Evolutionary conservation across 2,329 filamentous ascomycete genomes (phyloP).

Genomic region (Xylaria sp.): DNA sequence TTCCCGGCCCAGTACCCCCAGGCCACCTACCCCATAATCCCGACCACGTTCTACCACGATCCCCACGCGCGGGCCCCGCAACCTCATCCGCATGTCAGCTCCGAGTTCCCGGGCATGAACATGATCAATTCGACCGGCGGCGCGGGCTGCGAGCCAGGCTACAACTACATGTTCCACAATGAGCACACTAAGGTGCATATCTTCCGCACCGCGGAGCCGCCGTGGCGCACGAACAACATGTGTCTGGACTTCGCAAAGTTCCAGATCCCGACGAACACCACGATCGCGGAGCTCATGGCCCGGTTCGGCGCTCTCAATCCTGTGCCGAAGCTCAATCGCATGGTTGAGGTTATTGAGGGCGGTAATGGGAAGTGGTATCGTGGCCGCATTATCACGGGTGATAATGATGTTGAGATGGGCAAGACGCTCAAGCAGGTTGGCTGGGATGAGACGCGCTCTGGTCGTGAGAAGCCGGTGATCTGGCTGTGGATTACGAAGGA

Average conservation of each 20-base stretch:
- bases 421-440: constrained; percentile 52
- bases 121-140: constrained; percentile 54
- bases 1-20: neutral
- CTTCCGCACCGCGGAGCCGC: constrained; percentile 45
- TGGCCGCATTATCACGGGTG: constrained; percentile 47
- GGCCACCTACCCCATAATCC: too few relatives aligned
- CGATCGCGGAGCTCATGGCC: constrained; percentile 51
- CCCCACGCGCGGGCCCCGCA: constrained; percentile 36
- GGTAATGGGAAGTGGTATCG: constrained; percentile 56
- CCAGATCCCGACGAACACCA: constrained; percentile 49
- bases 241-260: constrained; percentile 44
- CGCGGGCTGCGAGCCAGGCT: constrained; percentile 55
- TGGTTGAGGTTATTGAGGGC: constrained; percentile 52
- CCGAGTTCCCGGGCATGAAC: constrained; percentile 46
- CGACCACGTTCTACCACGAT: constrained; percentile 4
- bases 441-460: constrained; percentile 51
- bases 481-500: constrained; percentile 56
- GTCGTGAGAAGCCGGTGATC: constrained; percentile 50
- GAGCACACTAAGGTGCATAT: constrained; percentile 57
- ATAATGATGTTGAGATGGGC: constrained; percentile 43
- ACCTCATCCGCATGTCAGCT: constrained; percentile 39
- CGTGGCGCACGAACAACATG: constrained; percentile 47
- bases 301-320: constrained; percentile 54
- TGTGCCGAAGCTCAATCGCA: constrained; percentile 46
- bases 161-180: constrained; percentile 56